phyloP scores from a whole-genome alignment of 129 eudicot genomes.

The Helianthus annuus region DNA sequence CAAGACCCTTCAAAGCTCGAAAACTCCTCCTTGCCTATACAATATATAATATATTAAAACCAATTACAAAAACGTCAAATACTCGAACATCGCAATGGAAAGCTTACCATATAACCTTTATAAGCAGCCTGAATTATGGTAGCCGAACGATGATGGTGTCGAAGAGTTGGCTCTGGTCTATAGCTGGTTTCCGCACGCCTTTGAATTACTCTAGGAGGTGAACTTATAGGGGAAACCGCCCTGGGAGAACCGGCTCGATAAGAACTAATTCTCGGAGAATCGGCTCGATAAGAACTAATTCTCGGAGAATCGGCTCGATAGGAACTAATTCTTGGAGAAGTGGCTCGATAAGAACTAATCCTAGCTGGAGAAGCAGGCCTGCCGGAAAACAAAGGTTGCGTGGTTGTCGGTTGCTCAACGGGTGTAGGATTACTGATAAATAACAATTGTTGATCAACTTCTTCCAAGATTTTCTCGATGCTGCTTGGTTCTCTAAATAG shows the following conservation, averaged over 20 bases:
- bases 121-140: slow-evolving; percentile 79
- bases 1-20: slow-evolving; percentile 79
- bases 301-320: slow-evolving; percentile 40
- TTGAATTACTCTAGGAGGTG: slow-evolving; percentile 39
- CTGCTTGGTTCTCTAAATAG: slow-evolving; percentile 90
- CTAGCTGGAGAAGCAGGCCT: slow-evolving; percentile 48
- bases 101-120: slow-evolving; percentile 87
- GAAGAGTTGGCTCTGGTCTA: slow-evolving; percentile 73
- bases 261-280: slow-evolving; percentile 43
- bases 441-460: slow-evolving; percentile 64
- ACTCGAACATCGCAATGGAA: background rate
- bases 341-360: slow-evolving; percentile 31
- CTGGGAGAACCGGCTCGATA: slow-evolving; percentile 47
- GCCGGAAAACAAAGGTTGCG: slow-evolving; percentile 36
- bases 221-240: slow-evolving; percentile 11
- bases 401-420: slow-evolving; percentile 38
- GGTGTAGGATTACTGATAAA: slow-evolving; percentile 49
- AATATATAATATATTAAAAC: background rate
- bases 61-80: background rate
- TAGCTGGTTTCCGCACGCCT: slow-evolving; percentile 34
- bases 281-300: slow-evolving; percentile 4
- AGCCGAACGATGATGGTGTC: slow-evolving; percentile 69
- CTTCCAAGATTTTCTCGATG: slow-evolving; percentile 92
- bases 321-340: slow-evolving; percentile 43
- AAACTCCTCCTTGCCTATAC: slow-evolving; percentile 85